Conservation (phyloP, 768 basidiomycete genomes). For the Suillus occidentalis region DNA sequence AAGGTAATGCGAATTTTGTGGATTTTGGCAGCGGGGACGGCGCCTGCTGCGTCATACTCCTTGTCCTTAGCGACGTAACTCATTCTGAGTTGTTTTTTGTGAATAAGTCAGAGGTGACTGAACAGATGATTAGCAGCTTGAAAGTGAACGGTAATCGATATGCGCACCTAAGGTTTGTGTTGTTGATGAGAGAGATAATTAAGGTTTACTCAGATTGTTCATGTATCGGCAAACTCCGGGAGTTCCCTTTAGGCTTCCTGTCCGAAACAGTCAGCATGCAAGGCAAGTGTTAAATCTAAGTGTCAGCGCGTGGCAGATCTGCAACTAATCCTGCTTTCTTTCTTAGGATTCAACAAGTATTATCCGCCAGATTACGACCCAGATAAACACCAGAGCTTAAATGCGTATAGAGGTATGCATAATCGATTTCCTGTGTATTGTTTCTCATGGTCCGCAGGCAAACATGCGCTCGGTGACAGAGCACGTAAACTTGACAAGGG, state of each 20-base stretch:
- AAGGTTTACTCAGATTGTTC: not conserved
- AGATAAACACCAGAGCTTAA: constrained; percentile 69
- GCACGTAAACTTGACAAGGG: constrained; percentile 97
- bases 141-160: not conserved
- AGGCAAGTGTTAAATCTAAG: constrained; percentile 29
- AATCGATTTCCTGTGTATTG: constrained; percentile 5
- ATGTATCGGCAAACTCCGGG: not conserved
- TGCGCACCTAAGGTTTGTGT: constrained; percentile 5
- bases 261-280: constrained; percentile 35
- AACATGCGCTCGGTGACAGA: constrained; percentile 90
- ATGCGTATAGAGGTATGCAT: constrained; percentile 62
- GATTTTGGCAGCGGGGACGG: constrained; percentile 85
- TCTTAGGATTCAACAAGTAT: constrained; percentile 72
- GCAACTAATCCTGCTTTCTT: constrained; percentile 11
- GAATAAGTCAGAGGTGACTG: constrained; percentile 85
- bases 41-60: constrained; percentile 94
- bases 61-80: constrained; percentile 99
- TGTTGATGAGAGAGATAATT: constrained; percentile 2
- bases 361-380: constrained; percentile 78
- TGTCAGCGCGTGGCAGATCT: not conserved
- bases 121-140: not conserved
- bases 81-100: constrained; percentile 51
- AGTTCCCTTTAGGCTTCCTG: not conserved
- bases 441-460: constrained; percentile 49
- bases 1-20: constrained; percentile 99